These are phyloP conservation scores for Ophiostoma fasciatum DNA, from an alignment of 2,329 filamentous ascomycete species.

Conservation along the genomic window DNA sequence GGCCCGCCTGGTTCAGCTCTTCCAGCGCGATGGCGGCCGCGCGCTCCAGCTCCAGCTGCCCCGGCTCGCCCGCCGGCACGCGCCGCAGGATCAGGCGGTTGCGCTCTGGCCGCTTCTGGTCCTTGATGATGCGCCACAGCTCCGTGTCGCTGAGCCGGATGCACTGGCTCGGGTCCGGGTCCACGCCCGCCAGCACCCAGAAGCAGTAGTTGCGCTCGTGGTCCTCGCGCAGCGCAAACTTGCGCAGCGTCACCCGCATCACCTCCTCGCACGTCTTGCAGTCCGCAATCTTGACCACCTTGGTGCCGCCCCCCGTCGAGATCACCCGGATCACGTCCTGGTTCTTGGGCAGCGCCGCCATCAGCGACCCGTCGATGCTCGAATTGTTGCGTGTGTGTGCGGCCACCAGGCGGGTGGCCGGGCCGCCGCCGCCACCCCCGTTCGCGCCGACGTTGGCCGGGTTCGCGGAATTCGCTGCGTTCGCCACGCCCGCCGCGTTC, in stretches of 20 bases:
- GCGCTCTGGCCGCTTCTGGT: conserved; percentile 69
- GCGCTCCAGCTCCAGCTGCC: conserved; percentile 69
- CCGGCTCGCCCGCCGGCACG: conserved; percentile 83
- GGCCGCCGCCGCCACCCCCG: no score
- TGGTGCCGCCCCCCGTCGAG: conserved; percentile 78
- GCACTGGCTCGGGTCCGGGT: conserved; percentile 68
- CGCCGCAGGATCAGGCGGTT: conserved; percentile 83
- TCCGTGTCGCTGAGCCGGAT: conserved; percentile 75
- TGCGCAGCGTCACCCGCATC: conserved; percentile 75
- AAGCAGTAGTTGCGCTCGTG: conserved; percentile 95
- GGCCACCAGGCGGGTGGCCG: conserved; percentile 41
- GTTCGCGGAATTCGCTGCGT: no score
- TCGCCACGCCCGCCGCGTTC: conserved; percentile 19
- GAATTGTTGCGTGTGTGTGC: conserved; percentile 66
- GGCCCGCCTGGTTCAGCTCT: conserved; percentile 57
- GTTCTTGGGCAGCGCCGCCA: conserved; percentile 70
- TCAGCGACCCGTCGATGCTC: conserved; percentile 73
- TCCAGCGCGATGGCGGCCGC: conserved; percentile 83
- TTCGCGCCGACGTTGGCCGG: no score
- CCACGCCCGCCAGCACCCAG: conserved; percentile 75
- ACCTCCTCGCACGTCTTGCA: conserved; percentile 89
- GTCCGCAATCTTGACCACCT: conserved; percentile 83
- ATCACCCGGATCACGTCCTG: conserved; percentile 88
- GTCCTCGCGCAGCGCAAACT: conserved; percentile 76
- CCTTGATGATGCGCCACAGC: conserved; percentile 80